Evolutionary conservation across 2,329 filamentous ascomycete genomes (phyloP).

Genomic region (Penicillium sp.): DNA sequence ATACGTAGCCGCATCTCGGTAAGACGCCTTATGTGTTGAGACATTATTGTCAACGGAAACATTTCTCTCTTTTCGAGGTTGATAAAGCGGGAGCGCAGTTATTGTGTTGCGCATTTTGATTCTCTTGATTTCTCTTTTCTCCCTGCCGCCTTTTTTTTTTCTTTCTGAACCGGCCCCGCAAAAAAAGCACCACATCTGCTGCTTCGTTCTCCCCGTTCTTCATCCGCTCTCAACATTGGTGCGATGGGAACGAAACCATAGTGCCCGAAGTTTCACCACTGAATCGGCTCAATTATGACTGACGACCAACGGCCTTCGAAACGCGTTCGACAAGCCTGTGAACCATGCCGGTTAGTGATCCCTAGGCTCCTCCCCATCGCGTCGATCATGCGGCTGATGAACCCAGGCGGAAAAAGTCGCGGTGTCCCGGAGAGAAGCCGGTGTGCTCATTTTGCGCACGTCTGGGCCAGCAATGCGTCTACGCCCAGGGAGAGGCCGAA

Average conservation of each 20-base stretch:
- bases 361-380: background rate
- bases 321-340: slow-evolving; percentile 48
- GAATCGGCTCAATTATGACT: slow-evolving; percentile 3
- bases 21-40: background rate
- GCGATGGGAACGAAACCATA: background rate
- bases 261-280: background rate
- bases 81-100: background rate
- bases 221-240: background rate
- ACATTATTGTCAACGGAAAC: background rate
- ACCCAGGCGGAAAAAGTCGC: slow-evolving; percentile 56
- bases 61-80: background rate
- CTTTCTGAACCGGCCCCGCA: background rate
- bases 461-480: slow-evolving; percentile 54
- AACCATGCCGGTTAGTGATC: slow-evolving; percentile 47
- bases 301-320: slow-evolving; percentile 34
- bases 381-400: slow-evolving; percentile 12
- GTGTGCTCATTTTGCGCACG: slow-evolving; percentile 56
- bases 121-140: background rate
- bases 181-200: slow-evolving; percentile 6
- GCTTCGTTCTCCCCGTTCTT: background rate
- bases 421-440: slow-evolving; percentile 57
- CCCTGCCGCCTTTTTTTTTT: slow-evolving; percentile 10
- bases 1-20: background rate
- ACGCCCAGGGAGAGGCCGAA: slow-evolving; percentile 40
- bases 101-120: background rate